Evolutionary conservation across 176 grass and related monocot genomes (phyloP).

Genomic region (Musa itinerans): DNA sequence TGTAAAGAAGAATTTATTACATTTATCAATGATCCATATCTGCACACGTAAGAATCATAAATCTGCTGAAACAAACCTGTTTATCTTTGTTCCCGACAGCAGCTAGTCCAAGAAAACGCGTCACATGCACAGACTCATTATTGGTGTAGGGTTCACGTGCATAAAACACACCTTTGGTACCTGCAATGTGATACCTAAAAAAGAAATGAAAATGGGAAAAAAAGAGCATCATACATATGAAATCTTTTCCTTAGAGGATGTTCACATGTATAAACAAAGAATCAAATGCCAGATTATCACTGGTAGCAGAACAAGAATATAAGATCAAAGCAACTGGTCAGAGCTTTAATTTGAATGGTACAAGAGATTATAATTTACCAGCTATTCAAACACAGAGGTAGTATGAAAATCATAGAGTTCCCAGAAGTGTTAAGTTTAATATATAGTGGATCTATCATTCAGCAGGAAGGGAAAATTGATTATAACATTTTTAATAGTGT

Average conservation of each 20-base stretch:
- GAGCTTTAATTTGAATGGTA: no score
- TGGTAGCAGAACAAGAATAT: background rate
- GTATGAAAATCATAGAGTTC: background rate
- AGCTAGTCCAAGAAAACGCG: conserved; percentile 91
- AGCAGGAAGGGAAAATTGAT: background rate
- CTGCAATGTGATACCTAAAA: conserved; percentile 85
- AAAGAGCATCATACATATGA: background rate
- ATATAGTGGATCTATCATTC: background rate
- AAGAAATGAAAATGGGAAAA: conserved; percentile 7
- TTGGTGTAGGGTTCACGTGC: conserved; percentile 78
- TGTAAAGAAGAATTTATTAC: no score
- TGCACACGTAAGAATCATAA: conserved; percentile 9
- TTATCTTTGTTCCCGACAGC: conserved; percentile 91
- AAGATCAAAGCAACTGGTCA: background rate
- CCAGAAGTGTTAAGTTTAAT: background rate
- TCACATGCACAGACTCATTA: conserved; percentile 57
- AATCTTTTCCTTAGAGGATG: background rate
- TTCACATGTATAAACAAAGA: background rate
- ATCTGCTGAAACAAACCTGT: conserved; percentile 38
- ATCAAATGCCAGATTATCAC: background rate
- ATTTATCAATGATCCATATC: background rate
- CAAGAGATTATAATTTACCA: background rate
- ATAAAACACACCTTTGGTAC: conserved; percentile 80
- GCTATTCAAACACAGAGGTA: background rate
- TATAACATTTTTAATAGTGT: no score